Percentiles rank a stretch among this genome's conserved stretches.
phyloP scores from a whole-genome alignment of 2,329 filamentous ascomycete genomes.

The Cladosporium sp. region DNA sequence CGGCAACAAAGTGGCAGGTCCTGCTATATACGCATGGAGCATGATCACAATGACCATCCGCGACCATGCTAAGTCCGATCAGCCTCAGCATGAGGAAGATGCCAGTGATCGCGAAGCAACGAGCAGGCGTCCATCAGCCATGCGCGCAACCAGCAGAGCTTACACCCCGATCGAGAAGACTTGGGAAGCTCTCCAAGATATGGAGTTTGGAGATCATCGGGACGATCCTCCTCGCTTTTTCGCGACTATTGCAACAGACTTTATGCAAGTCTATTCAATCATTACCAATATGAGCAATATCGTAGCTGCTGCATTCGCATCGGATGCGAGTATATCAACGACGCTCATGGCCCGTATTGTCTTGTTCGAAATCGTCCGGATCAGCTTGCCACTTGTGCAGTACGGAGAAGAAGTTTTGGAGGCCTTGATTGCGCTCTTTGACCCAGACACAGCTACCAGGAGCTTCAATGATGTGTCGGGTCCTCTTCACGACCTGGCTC shows the following conservation, averaged over 20 bases:
- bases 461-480: background rate
- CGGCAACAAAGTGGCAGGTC: constrained; percentile 61
- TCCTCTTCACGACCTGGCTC: background rate
- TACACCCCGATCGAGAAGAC: constrained; percentile 18
- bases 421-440: constrained; percentile 61
- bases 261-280: constrained; percentile 46
- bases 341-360: constrained; percentile 60
- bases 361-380: constrained; percentile 67
- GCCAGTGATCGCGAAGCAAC: constrained; percentile 16
- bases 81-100: constrained; percentile 40
- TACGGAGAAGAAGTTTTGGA: constrained; percentile 70
- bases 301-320: constrained; percentile 46
- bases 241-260: constrained; percentile 44
- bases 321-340: constrained; percentile 49
- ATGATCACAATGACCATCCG: constrained; percentile 69
- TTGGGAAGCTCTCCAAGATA: constrained; percentile 21
- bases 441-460: constrained; percentile 14
- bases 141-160: constrained; percentile 15
- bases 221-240: constrained; percentile 48
- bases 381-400: constrained; percentile 61
- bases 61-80: constrained; percentile 55
- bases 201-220: constrained; percentile 27
- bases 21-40: constrained; percentile 77
- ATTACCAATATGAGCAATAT: constrained; percentile 42
- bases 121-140: constrained; percentile 11